Conservation (phyloP, 305 asterid genomes). For the Rubia occidens region DNA sequence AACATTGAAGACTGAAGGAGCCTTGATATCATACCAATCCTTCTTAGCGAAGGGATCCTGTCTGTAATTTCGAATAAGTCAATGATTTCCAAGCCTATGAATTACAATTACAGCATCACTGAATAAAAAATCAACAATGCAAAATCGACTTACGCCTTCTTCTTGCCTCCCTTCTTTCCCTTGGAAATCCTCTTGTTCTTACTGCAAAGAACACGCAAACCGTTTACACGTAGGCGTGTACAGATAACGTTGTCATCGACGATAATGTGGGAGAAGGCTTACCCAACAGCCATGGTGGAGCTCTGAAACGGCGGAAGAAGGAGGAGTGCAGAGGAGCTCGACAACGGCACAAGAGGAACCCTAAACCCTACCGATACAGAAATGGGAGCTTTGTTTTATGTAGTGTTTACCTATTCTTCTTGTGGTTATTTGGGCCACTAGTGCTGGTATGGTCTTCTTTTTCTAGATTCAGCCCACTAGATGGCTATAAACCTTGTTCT, state of each 20-base stretch:
- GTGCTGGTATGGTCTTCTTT: not conserved
- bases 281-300: not conserved
- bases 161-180: slow-evolving; percentile 3
- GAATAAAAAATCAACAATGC: not conserved
- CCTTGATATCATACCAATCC: not conserved
- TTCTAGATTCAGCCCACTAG: not conserved
- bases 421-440: not conserved
- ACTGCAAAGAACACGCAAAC: not conserved
- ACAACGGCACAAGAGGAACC: not conserved
- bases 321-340: not conserved
- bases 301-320: not conserved
- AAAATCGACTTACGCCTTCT: not conserved
- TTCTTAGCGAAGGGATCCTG: not conserved
- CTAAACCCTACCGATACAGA: not conserved
- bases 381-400: not conserved
- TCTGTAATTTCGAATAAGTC: not conserved
- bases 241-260: not conserved
- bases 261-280: not conserved
- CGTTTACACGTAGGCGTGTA: not conserved
- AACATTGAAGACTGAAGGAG: not conserved
- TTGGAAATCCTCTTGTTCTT: not conserved
- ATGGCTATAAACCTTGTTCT: too few species aligned
- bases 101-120: too few species aligned
- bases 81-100: not conserved
- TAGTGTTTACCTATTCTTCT: not conserved